phyloP scores from a whole-genome alignment of 768 basidiomycete species.

The Myochromella boudieri region DNA sequence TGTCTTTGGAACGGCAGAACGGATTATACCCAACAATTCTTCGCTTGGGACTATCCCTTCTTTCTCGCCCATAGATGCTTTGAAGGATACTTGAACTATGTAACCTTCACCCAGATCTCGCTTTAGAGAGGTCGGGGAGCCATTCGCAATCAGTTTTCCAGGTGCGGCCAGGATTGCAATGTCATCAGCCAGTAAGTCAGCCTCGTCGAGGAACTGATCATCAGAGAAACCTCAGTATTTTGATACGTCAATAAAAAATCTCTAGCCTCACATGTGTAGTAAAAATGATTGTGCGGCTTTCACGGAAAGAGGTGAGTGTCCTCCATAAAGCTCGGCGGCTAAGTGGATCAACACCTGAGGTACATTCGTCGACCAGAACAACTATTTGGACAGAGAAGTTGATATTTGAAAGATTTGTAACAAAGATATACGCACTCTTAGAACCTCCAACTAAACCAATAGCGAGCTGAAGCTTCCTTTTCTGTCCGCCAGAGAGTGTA shows the following conservation, averaged over 20 bases:
- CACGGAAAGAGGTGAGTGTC: conserved; percentile 63
- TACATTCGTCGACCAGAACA: conserved; percentile 67
- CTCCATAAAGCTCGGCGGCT: conserved; percentile 79
- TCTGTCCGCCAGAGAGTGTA: conserved; percentile 78
- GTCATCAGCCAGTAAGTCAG: conserved; percentile 73
- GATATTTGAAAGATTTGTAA: not conserved
- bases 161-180: conserved; percentile 77
- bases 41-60: conserved; percentile 21
- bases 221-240: not conserved
- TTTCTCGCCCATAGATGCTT: conserved; percentile 24
- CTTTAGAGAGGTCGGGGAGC: conserved; percentile 75
- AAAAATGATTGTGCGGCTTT: conserved; percentile 69
- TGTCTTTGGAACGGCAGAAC: conserved; percentile 42
- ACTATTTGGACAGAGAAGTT: conserved; percentile 29
- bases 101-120: conserved; percentile 72
- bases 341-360: conserved; percentile 80
- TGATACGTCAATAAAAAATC: not conserved
- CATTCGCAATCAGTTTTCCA: conserved; percentile 71
- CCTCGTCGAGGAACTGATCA: conserved; percentile 73
- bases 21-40: conserved; percentile 42
- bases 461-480: conserved; percentile 81
- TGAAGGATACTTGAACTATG: conserved; percentile 55
- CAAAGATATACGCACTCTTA: conserved; percentile 43
- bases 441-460: conserved; percentile 79
- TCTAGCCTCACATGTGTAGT: conserved; percentile 66